Conservation (phyloP, 768 basidiomycete species). For the Lactarius quietus region DNA sequence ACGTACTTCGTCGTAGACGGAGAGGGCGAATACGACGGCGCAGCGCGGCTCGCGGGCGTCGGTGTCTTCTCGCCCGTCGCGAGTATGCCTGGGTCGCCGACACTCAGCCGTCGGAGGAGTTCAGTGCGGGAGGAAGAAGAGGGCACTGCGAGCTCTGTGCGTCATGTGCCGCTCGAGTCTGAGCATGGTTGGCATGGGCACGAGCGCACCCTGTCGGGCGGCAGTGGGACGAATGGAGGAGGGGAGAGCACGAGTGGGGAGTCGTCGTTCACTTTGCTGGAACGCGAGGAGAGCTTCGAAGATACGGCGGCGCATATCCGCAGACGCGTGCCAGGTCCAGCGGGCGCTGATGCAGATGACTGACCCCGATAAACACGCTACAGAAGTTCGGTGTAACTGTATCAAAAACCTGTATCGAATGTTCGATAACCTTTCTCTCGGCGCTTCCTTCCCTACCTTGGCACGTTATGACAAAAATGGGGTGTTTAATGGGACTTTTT, state of each 20-base stretch:
- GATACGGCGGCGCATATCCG: constrained; percentile 19
- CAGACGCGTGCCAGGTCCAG: constrained; percentile 18
- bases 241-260: constrained; percentile 22
- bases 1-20: background rate
- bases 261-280: constrained; percentile 37
- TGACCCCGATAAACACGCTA: background rate
- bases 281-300: constrained; percentile 27
- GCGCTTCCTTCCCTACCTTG: background rate
- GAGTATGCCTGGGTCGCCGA: constrained; percentile 65
- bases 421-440: background rate
- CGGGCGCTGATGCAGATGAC: background rate
- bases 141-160: background rate
- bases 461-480: background rate
- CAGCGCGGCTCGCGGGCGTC: constrained; percentile 52
- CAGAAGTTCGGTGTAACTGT: background rate
- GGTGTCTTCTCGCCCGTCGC: constrained; percentile 70
- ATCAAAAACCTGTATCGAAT: background rate
- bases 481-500: background rate
- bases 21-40: constrained; percentile 16
- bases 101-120: constrained; percentile 30
- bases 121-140: constrained; percentile 2
- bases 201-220: constrained; percentile 4
- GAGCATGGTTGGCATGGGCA: background rate
- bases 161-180: background rate
- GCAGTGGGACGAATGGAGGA: background rate